phyloP scores from a whole-genome alignment of 306 rosid species.

The Rubus parviflorus region DNA sequence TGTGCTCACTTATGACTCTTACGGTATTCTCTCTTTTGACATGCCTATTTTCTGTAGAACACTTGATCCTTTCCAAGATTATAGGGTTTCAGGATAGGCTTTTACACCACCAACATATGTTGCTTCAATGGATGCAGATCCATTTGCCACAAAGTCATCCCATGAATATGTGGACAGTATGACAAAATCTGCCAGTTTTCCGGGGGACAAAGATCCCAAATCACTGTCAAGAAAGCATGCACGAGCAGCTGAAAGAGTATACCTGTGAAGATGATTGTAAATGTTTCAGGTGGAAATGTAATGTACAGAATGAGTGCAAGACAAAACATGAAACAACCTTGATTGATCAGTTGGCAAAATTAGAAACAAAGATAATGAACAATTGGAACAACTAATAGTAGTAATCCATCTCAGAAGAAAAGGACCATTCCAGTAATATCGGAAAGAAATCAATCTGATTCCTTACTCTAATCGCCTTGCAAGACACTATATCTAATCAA shows the following conservation, averaged over 20 bases:
- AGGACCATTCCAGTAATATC: not conserved
- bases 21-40: not conserved
- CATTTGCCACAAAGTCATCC: slow-evolving; percentile 52
- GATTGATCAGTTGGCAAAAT: not conserved
- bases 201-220: slow-evolving; percentile 63
- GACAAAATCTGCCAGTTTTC: slow-evolving; percentile 87
- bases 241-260: slow-evolving; percentile 76
- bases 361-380: not conserved
- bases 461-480: not conserved
- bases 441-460: not conserved
- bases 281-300: not conserved
- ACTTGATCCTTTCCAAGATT: not conserved
- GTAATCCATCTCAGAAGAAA: not conserved
- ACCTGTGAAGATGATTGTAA: slow-evolving; percentile 41
- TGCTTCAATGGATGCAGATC: slow-evolving; percentile 64
- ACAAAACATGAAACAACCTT: not conserved
- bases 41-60: not conserved
- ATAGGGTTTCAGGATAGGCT: slow-evolving; percentile 58
- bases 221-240: slow-evolving; percentile 78
- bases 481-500: not conserved
- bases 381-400: not conserved
- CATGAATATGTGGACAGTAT: slow-evolving; percentile 61
- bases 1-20: not conserved
- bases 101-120: slow-evolving; percentile 70
- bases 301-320: not conserved